phyloP scores from a whole-genome alignment of 208 protist species.

The Acanthamoeba sp. region DNA sequence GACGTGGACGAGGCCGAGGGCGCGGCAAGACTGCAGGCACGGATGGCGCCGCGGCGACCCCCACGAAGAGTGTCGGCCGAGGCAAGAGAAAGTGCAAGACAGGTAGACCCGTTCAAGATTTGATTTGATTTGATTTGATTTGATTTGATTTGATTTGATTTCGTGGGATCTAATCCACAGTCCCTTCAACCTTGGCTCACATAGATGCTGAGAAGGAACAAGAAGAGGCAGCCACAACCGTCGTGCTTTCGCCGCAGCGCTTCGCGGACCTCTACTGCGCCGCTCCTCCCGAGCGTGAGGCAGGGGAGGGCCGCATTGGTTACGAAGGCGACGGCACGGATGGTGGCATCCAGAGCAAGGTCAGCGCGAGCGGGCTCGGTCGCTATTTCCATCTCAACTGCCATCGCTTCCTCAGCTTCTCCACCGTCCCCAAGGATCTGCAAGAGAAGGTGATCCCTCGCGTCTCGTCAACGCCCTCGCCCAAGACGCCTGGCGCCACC shows the following conservation, averaged over 20 bases:
- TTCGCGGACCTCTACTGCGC: background rate
- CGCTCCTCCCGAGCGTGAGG: background rate
- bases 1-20: background rate
- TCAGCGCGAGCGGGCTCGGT: slow-evolving; percentile 1
- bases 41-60: background rate
- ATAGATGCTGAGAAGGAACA: slow-evolving; percentile 1
- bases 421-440: slow-evolving; percentile 17
- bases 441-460: background rate
- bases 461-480: background rate
- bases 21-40: background rate
- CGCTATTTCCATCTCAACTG: slow-evolving; percentile 32
- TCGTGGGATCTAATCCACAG: too few relatives aligned
- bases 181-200: too few relatives aligned
- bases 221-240: background rate
- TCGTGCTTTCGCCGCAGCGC: background rate
- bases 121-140: too few relatives aligned
- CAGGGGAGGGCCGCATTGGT: background rate
- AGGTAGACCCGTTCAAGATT: background rate
- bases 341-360: background rate
- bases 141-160: too few relatives aligned
- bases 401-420: slow-evolving; percentile 25
- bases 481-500: background rate
- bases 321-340: background rate
- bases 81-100: background rate
- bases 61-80: background rate